A percentile compares a stretch with the other conserved stretches of the same genome.
phyloP scores from a whole-genome alignment of 2,329 filamentous ascomycete species.

The Xylariaceae sp. region DNA sequence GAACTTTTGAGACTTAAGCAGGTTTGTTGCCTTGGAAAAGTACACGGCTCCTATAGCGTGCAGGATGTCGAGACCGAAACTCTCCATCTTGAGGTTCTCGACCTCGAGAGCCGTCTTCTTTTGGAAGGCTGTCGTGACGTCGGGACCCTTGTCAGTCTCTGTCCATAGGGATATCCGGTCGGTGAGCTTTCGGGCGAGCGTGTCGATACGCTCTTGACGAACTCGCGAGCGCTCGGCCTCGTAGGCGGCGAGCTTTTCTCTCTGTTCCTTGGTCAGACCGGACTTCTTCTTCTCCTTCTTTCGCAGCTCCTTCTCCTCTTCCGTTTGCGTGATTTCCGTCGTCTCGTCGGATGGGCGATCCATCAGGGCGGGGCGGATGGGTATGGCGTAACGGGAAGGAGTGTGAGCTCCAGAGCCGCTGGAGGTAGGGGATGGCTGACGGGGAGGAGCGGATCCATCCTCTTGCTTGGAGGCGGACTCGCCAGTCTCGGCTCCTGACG shows the following conservation, averaged over 20 bases:
- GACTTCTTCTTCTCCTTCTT: slow-evolving; percentile 82
- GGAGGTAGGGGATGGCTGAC: slow-evolving; percentile 39
- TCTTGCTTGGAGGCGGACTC: slow-evolving; percentile 25
- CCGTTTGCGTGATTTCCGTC: slow-evolving; percentile 59
- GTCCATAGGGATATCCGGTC: slow-evolving; percentile 94
- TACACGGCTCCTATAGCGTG: slow-evolving; percentile 94
- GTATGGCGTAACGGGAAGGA: slow-evolving; percentile 49
- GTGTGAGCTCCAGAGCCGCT: slow-evolving; percentile 37
- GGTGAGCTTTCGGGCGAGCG: slow-evolving; percentile 74
- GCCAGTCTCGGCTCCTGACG: slow-evolving; percentile 29
- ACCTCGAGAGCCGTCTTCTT: slow-evolving; percentile 93
- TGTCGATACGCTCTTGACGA: slow-evolving; percentile 85
- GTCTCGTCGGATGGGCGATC: slow-evolving; percentile 77
- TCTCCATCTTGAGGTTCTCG: slow-evolving; percentile 99
- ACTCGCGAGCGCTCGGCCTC: slow-evolving; percentile 79
- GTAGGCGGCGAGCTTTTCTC: slow-evolving; percentile 82
- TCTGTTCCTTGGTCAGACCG: slow-evolving; percentile 82
- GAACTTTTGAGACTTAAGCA: slow-evolving; percentile 94
- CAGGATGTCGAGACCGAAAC: slow-evolving; percentile 90
- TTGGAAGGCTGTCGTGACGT: slow-evolving; percentile 84
- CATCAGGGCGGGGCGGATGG: slow-evolving; percentile 80
- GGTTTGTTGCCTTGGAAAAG: slow-evolving; percentile 75
- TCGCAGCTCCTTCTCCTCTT: slow-evolving; percentile 69
- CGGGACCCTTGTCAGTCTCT: slow-evolving; percentile 82
- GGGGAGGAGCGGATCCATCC: slow-evolving; percentile 29